These are phyloP conservation scores for Solanum sejunctum DNA, from an alignment of 257 asterid species.

Conservation along the genomic window DNA sequence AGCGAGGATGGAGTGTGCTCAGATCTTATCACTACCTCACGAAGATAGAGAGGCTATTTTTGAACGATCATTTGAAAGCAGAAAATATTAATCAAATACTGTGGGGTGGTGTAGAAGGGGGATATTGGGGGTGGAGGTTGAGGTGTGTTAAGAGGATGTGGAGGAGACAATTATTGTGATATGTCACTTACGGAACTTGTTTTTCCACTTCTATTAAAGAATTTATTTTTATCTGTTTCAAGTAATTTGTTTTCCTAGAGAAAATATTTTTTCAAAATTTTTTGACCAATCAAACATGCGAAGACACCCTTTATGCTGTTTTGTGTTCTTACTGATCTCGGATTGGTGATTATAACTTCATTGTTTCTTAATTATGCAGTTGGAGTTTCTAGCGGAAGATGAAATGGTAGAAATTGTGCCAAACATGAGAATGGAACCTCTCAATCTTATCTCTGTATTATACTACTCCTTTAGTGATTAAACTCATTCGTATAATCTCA, in stretches of 20 bases:
- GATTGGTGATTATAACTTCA: not conserved
- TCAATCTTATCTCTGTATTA: conserved; percentile 64
- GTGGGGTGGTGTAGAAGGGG: not conserved
- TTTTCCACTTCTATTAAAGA: not conserved
- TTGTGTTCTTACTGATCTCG: not conserved
- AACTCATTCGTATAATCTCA: not conserved
- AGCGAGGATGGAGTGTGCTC: too few species aligned
- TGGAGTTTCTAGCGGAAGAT: conserved; percentile 97
- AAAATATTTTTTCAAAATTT: not conserved
- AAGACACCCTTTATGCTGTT: not conserved
- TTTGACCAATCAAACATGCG: not conserved
- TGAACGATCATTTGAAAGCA: too few species aligned
- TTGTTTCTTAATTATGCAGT: conserved; percentile 23
- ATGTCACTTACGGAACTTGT: not conserved
- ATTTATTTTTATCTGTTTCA: not conserved
- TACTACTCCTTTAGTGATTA: not conserved
- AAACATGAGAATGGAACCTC: conserved; percentile 74
- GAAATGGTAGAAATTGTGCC: conserved; percentile 73
- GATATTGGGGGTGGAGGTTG: not conserved
- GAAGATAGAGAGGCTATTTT: too few species aligned
- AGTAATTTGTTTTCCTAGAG: not conserved
- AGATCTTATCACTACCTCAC: too few species aligned
- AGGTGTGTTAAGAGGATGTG: not conserved
- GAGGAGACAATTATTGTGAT: not conserved
- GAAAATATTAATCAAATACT: not conserved